Evolutionary conservation across 2,329 filamentous ascomycete species (phyloP).

Genomic region (Aureobasidium uvarum): DNA sequence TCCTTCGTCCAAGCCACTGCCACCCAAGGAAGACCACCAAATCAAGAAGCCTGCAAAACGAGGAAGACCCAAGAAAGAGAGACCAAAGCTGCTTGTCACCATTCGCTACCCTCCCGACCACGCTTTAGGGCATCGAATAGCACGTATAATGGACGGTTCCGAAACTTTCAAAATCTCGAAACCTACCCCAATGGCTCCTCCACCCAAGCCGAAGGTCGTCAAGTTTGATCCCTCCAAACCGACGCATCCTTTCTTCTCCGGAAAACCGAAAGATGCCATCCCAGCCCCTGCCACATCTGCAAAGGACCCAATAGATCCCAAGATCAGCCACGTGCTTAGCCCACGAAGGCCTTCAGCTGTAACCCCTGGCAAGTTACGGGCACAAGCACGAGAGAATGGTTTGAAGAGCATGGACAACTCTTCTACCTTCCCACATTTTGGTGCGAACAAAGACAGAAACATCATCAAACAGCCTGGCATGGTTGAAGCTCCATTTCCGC

Average conservation of each 20-base stretch:
- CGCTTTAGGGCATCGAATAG: constrained; percentile 60
- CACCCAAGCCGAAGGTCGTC: constrained; percentile 34
- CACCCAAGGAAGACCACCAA: constrained; percentile 28
- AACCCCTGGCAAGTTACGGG: constrained; percentile 49
- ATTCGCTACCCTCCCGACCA: constrained; percentile 50
- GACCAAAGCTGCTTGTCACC: constrained; percentile 32
- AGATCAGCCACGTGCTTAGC: constrained; percentile 25
- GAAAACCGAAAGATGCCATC: constrained; percentile 47
- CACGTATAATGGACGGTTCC: constrained; percentile 56
- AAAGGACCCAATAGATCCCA: constrained; percentile 28
- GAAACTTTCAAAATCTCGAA: constrained; percentile 32
- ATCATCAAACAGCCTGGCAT: constrained; percentile 63
- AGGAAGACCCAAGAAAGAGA: constrained; percentile 35
- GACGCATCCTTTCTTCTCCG: constrained; percentile 68
- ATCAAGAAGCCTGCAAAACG: constrained; percentile 33
- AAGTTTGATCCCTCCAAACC: constrained; percentile 44
- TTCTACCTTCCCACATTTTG: constrained; percentile 32
- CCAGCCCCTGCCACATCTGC: constrained; percentile 26
- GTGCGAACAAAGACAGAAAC: constrained; percentile 32
- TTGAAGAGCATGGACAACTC: constrained; percentile 30
- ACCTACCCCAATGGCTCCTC: constrained; percentile 20
- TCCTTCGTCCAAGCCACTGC: constrained; percentile 38
- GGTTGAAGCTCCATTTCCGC: constrained; percentile 69
- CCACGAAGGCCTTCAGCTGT: constrained; percentile 42
- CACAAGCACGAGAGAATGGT: constrained; percentile 35